Conservation (phyloP, 2,329 filamentous ascomycete genomes). For the Pseudocercospora fuligena region DNA sequence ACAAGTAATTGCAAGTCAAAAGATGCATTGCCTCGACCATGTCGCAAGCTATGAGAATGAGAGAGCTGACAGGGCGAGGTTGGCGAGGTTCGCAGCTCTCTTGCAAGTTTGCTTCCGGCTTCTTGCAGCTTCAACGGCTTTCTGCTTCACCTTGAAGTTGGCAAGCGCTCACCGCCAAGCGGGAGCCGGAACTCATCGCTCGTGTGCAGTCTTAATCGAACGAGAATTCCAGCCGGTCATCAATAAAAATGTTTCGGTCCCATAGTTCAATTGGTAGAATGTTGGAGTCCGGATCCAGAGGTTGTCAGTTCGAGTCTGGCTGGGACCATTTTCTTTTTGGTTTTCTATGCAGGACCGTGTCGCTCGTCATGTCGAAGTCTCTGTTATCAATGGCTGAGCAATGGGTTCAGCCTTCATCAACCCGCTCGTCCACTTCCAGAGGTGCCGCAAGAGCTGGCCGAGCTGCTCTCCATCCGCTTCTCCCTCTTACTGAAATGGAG, state of each 20-base stretch:
- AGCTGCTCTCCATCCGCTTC: slow-evolving; percentile 28
- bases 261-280: slow-evolving; percentile 2
- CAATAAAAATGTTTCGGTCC: neutral
- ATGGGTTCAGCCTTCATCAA: neutral
- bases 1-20: no score
- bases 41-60: no score
- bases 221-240: neutral
- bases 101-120: neutral
- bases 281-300: slow-evolving; percentile 9
- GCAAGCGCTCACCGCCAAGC: neutral
- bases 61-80: no score
- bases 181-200: neutral
- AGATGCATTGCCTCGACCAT: no score
- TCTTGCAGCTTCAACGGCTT: neutral
- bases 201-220: neutral
- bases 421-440: slow-evolving; percentile 13
- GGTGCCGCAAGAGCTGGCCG: slow-evolving; percentile 24
- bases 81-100: no score
- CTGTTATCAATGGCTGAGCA: neutral
- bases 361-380: neutral
- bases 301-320: neutral
- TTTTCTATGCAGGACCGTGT: neutral
- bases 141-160: neutral
- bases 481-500: slow-evolving; percentile 13
- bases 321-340: neutral